Evolutionary conservation across 2,329 filamentous ascomycete genomes (phyloP).

Genomic region (Fusarium duplospermum): DNA sequence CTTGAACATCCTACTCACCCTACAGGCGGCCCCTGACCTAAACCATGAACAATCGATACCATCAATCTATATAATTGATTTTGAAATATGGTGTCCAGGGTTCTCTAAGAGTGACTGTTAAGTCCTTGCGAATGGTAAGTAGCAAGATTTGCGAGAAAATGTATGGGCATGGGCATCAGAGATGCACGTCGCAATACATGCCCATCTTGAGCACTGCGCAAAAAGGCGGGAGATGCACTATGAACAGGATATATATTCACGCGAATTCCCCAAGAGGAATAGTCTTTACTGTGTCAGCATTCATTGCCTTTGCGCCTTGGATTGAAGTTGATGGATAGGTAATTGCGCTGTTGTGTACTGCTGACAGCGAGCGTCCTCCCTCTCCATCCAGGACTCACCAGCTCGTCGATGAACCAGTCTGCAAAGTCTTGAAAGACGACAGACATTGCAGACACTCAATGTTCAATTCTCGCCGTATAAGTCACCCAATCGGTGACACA

Average conservation of each 20-base stretch:
- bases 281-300: background rate
- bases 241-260: too few relatives aligned
- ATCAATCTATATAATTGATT: background rate
- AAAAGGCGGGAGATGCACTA: background rate
- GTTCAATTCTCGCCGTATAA: background rate
- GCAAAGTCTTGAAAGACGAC: background rate
- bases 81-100: background rate
- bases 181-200: background rate
- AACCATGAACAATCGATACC: background rate
- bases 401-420: background rate
- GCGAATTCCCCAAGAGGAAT: too few relatives aligned
- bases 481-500: background rate
- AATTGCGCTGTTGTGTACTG: background rate
- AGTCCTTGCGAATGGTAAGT: background rate
- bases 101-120: background rate
- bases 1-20: background rate
- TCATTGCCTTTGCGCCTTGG: background rate
- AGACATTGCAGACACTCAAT: background rate
- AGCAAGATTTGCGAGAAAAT: background rate
- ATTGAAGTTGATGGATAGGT: background rate
- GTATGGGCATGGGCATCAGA: background rate
- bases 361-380: background rate
- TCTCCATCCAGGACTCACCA: background rate
- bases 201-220: background rate
- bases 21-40: background rate